phyloP scores from a whole-genome alignment of 768 basidiomycete species.

The Mycena kentingensis region DNA sequence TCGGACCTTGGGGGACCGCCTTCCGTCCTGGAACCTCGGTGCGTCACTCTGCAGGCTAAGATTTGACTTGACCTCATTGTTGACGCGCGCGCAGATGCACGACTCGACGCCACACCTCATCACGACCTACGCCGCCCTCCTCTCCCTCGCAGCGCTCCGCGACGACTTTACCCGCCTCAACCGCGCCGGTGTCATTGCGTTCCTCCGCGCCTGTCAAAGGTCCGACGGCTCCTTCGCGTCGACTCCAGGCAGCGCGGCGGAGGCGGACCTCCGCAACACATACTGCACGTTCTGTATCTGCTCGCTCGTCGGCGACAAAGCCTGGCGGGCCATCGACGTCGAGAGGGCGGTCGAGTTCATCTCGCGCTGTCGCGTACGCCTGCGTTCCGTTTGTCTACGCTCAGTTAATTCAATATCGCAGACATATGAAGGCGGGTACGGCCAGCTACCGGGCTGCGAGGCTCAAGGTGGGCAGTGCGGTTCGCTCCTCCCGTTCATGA shows the following conservation, averaged over 20 bases:
- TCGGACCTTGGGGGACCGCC: slow-evolving; percentile 60
- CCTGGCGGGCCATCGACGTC: slow-evolving; percentile 71
- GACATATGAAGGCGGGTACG: slow-evolving; percentile 94
- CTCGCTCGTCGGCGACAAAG: slow-evolving; percentile 63
- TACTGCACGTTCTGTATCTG: slow-evolving; percentile 89
- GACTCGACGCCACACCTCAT: slow-evolving; percentile 84
- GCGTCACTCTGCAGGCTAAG: neutral
- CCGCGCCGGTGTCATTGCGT: slow-evolving; percentile 58
- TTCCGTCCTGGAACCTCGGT: slow-evolving; percentile 54
- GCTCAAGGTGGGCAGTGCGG: slow-evolving; percentile 66
- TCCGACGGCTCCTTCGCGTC: slow-evolving; percentile 73
- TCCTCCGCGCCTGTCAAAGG: slow-evolving; percentile 73
- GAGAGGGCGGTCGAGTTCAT: slow-evolving; percentile 65
- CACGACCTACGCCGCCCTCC: slow-evolving; percentile 89
- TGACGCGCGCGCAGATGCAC: slow-evolving; percentile 40
- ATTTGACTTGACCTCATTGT: neutral
- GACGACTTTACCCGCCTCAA: slow-evolving; percentile 80
- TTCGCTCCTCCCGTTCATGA: neutral
- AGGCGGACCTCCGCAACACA: slow-evolving; percentile 79
- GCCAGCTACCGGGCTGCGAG: slow-evolving; percentile 79
- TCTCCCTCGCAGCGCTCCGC: slow-evolving; percentile 79
- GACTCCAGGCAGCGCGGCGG: slow-evolving; percentile 43
- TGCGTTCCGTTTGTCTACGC: slow-evolving; percentile 9
- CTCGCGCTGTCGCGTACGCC: slow-evolving; percentile 67
- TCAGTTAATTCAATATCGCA: slow-evolving; percentile 33